These are phyloP conservation scores for Rhodotorula babjevae DNA, from an alignment of 768 basidiomycete genomes.

Conservation along the genomic window DNA sequence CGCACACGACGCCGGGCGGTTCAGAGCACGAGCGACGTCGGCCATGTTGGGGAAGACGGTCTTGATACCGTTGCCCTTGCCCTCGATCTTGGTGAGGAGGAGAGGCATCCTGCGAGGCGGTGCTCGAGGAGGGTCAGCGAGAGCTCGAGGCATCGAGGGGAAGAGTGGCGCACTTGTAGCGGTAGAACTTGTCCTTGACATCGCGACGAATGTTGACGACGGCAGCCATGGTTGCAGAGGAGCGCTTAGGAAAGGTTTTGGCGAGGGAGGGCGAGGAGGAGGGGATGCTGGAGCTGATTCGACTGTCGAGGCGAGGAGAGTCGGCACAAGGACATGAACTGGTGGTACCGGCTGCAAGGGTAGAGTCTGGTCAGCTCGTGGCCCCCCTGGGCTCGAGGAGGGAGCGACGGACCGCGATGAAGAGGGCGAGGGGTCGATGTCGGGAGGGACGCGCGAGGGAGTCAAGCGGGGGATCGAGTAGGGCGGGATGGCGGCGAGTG, in stretches of 20 bases:
- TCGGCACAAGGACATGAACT: neutral
- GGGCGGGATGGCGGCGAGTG: neutral
- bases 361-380: neutral
- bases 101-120: constrained; percentile 74
- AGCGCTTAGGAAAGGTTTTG: neutral
- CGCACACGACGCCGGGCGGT: constrained; percentile 74
- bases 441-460: neutral
- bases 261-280: no score
- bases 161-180: constrained; percentile 69
- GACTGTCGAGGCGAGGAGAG: neutral
- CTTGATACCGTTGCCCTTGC: constrained; percentile 99
- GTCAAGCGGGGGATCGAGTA: no score
- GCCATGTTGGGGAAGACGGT: constrained; percentile 98
- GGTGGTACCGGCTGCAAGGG: neutral
- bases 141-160: no score
- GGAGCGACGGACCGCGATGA: neutral
- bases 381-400: neutral
- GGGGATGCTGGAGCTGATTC: neutral
- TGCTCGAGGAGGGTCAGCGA: no score
- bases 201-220: constrained; percentile 90
- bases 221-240: constrained; percentile 66
- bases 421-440: neutral
- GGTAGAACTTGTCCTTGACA: constrained; percentile 95
- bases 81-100: constrained; percentile 92
- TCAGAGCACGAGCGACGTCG: constrained; percentile 90